phyloP scores from a whole-genome alignment of 2,329 filamentous ascomycete genomes.

The Colletotrichum graminicola region DNA sequence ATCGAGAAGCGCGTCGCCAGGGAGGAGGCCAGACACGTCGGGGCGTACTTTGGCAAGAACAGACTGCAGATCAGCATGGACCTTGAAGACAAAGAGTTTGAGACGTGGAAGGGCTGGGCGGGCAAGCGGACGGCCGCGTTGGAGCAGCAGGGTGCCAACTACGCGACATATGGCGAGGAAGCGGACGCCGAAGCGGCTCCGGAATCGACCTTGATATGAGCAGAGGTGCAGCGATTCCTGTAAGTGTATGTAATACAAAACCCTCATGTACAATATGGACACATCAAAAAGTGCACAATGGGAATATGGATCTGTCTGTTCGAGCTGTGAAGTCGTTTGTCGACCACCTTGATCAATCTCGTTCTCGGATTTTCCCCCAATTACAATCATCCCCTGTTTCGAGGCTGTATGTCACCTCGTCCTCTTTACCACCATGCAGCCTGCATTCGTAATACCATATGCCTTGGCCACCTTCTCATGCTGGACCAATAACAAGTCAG shows the following conservation, averaged over 20 bases:
- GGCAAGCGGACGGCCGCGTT: constrained; percentile 57
- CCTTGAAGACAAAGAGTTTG: constrained; percentile 83
- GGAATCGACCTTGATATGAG: constrained; percentile 41
- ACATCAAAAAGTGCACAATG: constrained; percentile 12
- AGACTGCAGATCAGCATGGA: constrained; percentile 82
- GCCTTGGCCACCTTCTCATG: constrained; percentile 73
- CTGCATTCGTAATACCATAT: constrained; percentile 55
- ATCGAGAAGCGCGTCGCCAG: constrained; percentile 84
- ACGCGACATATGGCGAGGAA: constrained; percentile 57
- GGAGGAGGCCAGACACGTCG: constrained; percentile 88
- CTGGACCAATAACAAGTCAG: constrained; percentile 86
- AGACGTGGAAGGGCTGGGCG: constrained; percentile 89
- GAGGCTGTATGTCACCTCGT: not conserved
- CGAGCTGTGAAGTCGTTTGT: too few species aligned
- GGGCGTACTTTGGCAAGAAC: constrained; percentile 88
- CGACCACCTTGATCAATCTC: not conserved
- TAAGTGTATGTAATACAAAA: constrained; percentile 36
- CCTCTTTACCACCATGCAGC: constrained; percentile 52
- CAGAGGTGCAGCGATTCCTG: not conserved
- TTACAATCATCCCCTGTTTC: not conserved
- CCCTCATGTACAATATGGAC: constrained; percentile 42
- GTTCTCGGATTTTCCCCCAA: not conserved
- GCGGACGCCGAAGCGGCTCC: constrained; percentile 47
- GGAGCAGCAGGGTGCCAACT: constrained; percentile 57
- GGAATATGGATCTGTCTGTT: not conserved